phyloP scores from a whole-genome alignment of 345 rosid species.

The Brassica juncea region DNA sequence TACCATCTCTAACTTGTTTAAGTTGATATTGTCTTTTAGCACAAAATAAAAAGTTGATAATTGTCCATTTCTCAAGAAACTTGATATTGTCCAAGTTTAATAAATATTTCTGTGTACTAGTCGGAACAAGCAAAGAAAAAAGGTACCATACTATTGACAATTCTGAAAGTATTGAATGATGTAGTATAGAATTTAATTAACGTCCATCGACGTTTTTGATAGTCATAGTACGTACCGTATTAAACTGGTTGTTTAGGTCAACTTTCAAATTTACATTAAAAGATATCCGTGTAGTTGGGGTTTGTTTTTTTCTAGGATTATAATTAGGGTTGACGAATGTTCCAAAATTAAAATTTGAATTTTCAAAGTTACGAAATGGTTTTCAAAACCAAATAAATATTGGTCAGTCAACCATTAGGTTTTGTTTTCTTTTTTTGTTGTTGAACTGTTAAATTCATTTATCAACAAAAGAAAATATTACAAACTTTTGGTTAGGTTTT shows the following conservation, averaged over 20 bases:
- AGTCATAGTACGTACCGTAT: background rate
- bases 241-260: background rate
- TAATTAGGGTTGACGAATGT: background rate
- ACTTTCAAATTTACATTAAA: background rate
- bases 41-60: no score
- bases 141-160: background rate
- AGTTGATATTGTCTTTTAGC: no score
- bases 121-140: background rate
- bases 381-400: background rate
- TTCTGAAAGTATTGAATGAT: background rate
- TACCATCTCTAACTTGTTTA: no score
- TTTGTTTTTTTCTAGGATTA: background rate
- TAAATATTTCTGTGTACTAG: background rate
- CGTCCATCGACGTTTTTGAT: background rate
- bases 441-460: no score
- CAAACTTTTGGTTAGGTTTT: background rate
- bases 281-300: background rate
- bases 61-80: no score
- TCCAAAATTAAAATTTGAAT: background rate
- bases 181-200: background rate
- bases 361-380: background rate
- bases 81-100: background rate
- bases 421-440: background rate
- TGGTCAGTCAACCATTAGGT: background rate
- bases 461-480: no score